These are phyloP conservation scores for Lentinula guzmanii DNA, from an alignment of 768 basidiomycete genomes.

Conservation along the genomic window DNA sequence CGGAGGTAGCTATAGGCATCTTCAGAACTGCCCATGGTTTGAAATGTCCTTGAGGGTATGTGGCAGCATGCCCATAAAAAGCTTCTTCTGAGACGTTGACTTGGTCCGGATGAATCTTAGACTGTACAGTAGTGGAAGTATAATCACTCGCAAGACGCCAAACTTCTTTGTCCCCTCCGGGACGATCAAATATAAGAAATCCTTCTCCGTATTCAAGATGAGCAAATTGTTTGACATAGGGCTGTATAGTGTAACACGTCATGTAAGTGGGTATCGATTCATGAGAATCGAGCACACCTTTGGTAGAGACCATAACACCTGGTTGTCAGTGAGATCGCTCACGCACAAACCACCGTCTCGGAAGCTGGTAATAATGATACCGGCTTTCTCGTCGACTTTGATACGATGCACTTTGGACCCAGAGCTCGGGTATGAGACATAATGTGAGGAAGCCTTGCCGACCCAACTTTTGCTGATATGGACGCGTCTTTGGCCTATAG, in stretches of 20 bases:
- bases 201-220: conserved; percentile 74
- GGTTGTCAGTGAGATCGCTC: conserved; percentile 41
- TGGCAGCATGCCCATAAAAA: conserved; percentile 5
- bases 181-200: conserved; percentile 64
- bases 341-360: conserved; percentile 53
- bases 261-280: not conserved
- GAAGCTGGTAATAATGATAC: conserved; percentile 55
- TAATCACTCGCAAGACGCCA: conserved; percentile 49
- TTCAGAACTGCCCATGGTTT: conserved; percentile 53
- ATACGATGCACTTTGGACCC: conserved; percentile 56
- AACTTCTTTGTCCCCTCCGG: conserved; percentile 55
- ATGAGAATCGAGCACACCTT: conserved; percentile 27
- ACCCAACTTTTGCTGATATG: conserved; percentile 48
- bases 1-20: conserved; percentile 37
- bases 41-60: conserved; percentile 43
- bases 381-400: conserved; percentile 64
- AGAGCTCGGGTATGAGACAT: conserved; percentile 25
- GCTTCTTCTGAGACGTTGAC: conserved; percentile 8
- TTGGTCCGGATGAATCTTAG: conserved; percentile 23
- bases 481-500: conserved; percentile 38
- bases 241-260: conserved; percentile 19
- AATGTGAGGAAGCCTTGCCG: conserved; percentile 38
- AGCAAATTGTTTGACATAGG: conserved; percentile 48
- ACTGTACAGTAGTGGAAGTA: conserved; percentile 9
- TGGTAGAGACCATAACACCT: conserved; percentile 59